Evolutionary conservation across 495 filamentous ascomycete genomes (phyloP), one percentile per base, ranked within the genome.

Genomic region (Penicillium crystallinum): DNA sequence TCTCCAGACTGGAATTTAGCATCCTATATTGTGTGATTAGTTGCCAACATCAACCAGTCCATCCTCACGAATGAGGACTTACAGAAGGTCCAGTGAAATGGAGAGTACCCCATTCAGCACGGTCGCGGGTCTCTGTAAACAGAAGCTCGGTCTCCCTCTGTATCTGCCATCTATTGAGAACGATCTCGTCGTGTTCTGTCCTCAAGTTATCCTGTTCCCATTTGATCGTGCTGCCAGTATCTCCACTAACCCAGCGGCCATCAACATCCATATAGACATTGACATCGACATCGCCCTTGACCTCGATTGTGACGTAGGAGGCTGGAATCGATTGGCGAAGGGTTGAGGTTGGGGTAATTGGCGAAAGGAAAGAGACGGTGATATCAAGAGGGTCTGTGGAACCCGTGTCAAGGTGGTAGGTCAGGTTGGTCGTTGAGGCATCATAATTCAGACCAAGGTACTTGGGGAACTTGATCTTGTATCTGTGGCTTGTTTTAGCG

Each of bases 341-440:
- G 46, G 90, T 96, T 49, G 91, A 96, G 4, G 89, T 89, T 3
- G 91, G 90, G 0, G 92, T 97, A 39, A 97, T 89, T 5, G 92
- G 92, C 19, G 91, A 96, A 33, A 96, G 77, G 69, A 96, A 96
- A 2, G 91, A 92, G 19, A 96, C 77, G 3, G 81, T 82, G 47
- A 97, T 68, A 48, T 84, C 80, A 2, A 74, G 54, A 40, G 81
- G 75, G 7, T 58, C 54, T 11, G 57, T 56, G 4, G 56, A 34
- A 8, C 45, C 38, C 4, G 80, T 73, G 4, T 75, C 72, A 35
- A 97, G 82, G 15, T 66, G 68, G 66, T 96, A 97, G 31, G 87
- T 92, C 44, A 97, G 78, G 59, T 95, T 96, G 27, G 92, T 97
- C 1, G 88, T 92, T 1, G 90, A 95, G 34, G 92, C 88, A 72